Base-by-base conservation (phyloP, 192 early-diverging fungal genomes). In the Coemansia sp. region DNA sequence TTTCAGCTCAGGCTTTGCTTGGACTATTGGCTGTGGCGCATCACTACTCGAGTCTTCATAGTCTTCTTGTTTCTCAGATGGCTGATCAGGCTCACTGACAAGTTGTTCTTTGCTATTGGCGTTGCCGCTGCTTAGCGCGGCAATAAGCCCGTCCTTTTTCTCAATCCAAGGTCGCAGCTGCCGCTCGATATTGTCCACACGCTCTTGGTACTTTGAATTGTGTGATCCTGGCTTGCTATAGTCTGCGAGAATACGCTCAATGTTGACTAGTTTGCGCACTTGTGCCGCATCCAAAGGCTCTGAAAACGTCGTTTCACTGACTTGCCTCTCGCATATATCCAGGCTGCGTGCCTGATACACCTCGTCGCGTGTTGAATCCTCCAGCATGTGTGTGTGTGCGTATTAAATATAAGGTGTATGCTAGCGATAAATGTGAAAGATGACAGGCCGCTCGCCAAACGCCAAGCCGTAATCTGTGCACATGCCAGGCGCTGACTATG, bases 201-300 rank as follows among this genome's bases (percentile, higher is more conserved):
- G 34, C 16, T 63, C 27, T 40, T 40, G 40, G 44, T 60, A 40
- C 18, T 63, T 27, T 44, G 24, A 18, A 13, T 36, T 22, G 1
- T 64, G 33, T 36, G 59, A 12, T 18, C 22, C 59, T 31, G 15
- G 31, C 22, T 54, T 57, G 18, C 22, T 18, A 57, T 47, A 62
- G 15, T 70, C 36, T 20, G 52, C 52, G 38, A 73, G 27, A 9
- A 73, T 67, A 1, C 52, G 20, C 65, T 84, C 77, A 8, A 84
- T 84, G 38, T 73, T 78, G 33, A 71, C 68, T 24, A 84, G 61
- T 34, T 47, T 67, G 61, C 69, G 74, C 40, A 84, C 54, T 70
- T 84, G 77, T 31, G 34, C 47, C 3, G 69, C 59, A 31, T 74
- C 77, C 18, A 84, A 68, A 18, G 82, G 82, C 71, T 79, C 82